phyloP scores from a whole-genome alignment of 208 protist genomes.

The Leishmania mexicana region DNA sequence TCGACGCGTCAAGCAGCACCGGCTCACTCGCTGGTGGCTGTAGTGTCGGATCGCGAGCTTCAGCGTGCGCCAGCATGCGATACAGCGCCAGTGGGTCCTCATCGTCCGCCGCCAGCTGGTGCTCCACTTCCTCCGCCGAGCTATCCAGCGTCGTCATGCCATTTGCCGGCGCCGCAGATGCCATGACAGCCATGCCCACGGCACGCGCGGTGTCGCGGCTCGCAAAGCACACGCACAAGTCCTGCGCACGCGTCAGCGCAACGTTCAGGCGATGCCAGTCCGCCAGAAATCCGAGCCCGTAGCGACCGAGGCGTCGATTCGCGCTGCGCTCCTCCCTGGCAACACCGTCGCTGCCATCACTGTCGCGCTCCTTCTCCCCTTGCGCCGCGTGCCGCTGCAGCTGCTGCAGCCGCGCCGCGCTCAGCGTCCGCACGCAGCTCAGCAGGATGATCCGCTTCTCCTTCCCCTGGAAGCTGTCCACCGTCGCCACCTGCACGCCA shows the following conservation, averaged over 20 bases:
- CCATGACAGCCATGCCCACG: constrained; percentile 25
- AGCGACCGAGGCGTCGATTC: constrained; percentile 20
- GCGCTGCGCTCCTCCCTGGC: constrained; percentile 19
- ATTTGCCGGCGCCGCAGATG: not conserved
- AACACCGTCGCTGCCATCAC: not conserved
- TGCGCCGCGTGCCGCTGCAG: constrained; percentile 26
- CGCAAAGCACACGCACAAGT: constrained; percentile 82
- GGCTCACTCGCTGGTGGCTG: not conserved
- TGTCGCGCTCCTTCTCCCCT: constrained; percentile 14
- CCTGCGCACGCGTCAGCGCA: constrained; percentile 89
- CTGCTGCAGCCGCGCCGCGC: constrained; percentile 26
- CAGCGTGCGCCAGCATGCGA: constrained; percentile 51
- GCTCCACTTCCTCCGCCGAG: constrained; percentile 22
- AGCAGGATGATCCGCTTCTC: constrained; percentile 94
- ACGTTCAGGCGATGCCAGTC: constrained; percentile 94
- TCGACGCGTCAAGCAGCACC: not conserved
- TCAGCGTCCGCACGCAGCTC: constrained; percentile 83
- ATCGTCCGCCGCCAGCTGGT: constrained; percentile 37
- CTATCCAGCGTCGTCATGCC: constrained; percentile 32
- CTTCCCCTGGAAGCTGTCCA: constrained; percentile 94
- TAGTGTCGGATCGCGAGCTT: constrained; percentile 14
- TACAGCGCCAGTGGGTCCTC: constrained; percentile 65
- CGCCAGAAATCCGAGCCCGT: constrained; percentile 86
- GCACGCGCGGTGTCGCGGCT: constrained; percentile 44
- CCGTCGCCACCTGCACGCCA: constrained; percentile 83